Percentiles rank a stretch among this genome's conserved stretches.
Conservation (phyloP, 257 asterid genomes). For the Coffea canephora region DNA sequence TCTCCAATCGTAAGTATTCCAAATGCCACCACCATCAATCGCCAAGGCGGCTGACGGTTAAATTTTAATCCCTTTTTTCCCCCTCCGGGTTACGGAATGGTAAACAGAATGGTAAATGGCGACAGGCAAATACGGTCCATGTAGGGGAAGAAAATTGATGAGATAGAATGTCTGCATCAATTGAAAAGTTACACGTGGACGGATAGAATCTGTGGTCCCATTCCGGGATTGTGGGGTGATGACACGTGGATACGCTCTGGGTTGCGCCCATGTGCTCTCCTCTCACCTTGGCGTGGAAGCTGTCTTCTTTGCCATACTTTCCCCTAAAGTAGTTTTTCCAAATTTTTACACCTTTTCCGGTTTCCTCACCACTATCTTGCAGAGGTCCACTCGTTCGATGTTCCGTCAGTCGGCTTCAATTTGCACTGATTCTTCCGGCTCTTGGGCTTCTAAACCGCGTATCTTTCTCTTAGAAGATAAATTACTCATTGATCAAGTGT, state of each 20-base stretch:
- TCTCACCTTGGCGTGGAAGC: conserved; percentile 22
- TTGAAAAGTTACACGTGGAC: conserved; percentile 9
- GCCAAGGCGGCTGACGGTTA: conserved; percentile 26
- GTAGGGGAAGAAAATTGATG: neutral
- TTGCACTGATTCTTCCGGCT: neutral
- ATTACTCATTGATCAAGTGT: neutral
- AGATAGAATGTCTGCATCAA: neutral
- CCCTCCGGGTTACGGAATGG: too few species aligned
- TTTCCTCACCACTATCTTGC: neutral
- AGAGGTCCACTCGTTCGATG: neutral
- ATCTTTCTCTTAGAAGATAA: neutral
- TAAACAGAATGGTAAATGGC: neutral
- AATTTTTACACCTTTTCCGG: neutral
- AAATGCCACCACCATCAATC: too few species aligned
- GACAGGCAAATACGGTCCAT: neutral
- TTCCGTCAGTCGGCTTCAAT: neutral
- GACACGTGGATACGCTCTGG: conserved; percentile 44
- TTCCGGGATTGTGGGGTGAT: conserved; percentile 16
- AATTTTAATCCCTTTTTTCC: neutral
- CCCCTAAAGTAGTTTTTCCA: neutral
- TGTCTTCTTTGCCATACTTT: conserved; percentile 20
- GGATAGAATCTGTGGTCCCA: conserved; percentile 45
- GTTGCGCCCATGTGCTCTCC: conserved; percentile 40
- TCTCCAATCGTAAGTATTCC: neutral
- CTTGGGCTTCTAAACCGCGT: neutral